Evolutionary conservation across 306 rosid species (phyloP), one percentile per base, ranked within the genome.

Genomic region (Quercus ilex): DNA sequence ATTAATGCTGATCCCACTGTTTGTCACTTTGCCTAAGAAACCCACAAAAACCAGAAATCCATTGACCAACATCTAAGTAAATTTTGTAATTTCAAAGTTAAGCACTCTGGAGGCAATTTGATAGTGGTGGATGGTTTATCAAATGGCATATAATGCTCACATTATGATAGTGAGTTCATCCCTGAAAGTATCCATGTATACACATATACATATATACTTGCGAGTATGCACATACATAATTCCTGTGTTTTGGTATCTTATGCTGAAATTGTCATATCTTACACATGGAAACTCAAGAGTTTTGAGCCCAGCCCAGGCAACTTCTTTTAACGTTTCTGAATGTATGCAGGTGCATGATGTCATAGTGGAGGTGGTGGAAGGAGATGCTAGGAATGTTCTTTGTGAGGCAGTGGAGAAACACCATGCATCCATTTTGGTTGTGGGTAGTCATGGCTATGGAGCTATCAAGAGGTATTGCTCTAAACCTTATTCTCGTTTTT

Each of bases 361-460:
- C 51, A 19, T 2, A 0, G 81, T 85, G 73, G 97, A 88, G 63
- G 89, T 83, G 74, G 71, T 84, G 71, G 92, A 91, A 74, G 97
- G 97, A 10, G 97, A 93, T 84, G 81, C 91, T 11, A 89, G 94
- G 79, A 85, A 89, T 75, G 94, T 89, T 81, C 91, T 93, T 6
- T 93, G 97, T 41, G 91, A 93, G 1, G 89, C 89, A 15, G 96
- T 85, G 69, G 93, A 87, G 49, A 91, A 55, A 59, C 92, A 88
- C 83, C 90, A 85, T 21, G 97, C 97, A 59, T 85, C 96, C 21
- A 17, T 88, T 38, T 78, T 93, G 85, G 90, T 93, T 15, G 84
- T 89, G 52, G 97, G 97, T 3, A 88, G 96, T 68, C 97, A 93
- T 84, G 92, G 96, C 65, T 91, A 93, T 78, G 96, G 97, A 30